Conservation (phyloP, 192 early-diverging fungal genomes). For the Coemansia sp. region DNA sequence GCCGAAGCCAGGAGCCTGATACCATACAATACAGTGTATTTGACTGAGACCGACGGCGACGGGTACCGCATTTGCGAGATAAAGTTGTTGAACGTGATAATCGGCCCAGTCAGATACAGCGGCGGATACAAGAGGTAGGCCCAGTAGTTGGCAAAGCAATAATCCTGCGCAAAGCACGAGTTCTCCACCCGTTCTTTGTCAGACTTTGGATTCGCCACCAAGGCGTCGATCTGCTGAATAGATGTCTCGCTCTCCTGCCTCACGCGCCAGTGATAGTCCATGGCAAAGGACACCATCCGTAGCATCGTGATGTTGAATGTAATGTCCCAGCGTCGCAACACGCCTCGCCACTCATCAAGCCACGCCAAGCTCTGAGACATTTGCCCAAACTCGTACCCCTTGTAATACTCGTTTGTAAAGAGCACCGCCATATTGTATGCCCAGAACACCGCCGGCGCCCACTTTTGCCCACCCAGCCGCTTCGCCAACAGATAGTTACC, state of each 20-base stretch:
- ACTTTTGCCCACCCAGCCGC: constrained; percentile 45
- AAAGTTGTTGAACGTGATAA: constrained; percentile 93
- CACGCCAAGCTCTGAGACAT: constrained; percentile 58
- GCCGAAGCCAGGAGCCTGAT: constrained; percentile 62
- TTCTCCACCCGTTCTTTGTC: constrained; percentile 62
- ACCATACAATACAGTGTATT: constrained; percentile 55
- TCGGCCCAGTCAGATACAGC: constrained; percentile 91
- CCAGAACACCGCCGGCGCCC: constrained; percentile 76
- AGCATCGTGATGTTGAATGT: constrained; percentile 89
- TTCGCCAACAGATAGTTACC: constrained; percentile 70
- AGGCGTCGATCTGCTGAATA: constrained; percentile 11
- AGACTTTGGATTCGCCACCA: constrained; percentile 14
- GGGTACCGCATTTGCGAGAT: constrained; percentile 72
- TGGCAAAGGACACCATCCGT: constrained; percentile 85
- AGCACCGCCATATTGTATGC: constrained; percentile 74
- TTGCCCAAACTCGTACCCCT: constrained; percentile 67
- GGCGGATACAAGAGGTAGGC: constrained; percentile 86
- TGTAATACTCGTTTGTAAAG: constrained; percentile 73
- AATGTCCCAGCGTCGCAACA: constrained; percentile 80
- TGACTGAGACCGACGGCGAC: constrained; percentile 18
- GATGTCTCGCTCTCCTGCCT: constrained; percentile 43
- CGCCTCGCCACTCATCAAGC: constrained; percentile 69
- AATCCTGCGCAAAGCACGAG: constrained; percentile 62
- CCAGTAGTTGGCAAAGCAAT: constrained; percentile 75
- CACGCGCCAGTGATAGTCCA: constrained; percentile 90